Base-by-base conservation (phyloP, 75 land plant species). In the Picea glauca region DNA sequence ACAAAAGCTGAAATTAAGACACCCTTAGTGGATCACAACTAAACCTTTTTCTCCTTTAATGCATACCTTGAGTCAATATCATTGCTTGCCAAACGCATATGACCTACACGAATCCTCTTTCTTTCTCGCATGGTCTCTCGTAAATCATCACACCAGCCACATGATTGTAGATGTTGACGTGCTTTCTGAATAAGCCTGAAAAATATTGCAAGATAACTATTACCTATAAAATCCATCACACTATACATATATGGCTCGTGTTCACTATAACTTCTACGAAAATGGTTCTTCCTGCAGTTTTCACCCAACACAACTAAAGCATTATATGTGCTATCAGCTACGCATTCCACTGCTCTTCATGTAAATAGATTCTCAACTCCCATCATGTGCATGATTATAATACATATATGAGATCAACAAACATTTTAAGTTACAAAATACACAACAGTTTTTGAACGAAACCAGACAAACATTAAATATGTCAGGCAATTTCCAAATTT, bases 101-200 rank as follows among this genome's bases (percentile, higher is more conserved):
- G 80, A 62, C 40, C 60, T 46, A 77, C 57, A 79, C 77, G 73
- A 59, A 80, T 60, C 79, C 82, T 87, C 82, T 89, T 91, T 75
- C 78, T 81, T 13, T 56, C 62, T 13, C 54, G 77, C 93, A 91
- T 91, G 67, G 72, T 80, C 76, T 14, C 63, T 11, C 78, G 80
- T 30, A 91, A 87, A 31, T 89, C 43, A 74, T 85, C 84, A 13
- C 68, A 65, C 91, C 91, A 91, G 50, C 86, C 89, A 77, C 87
- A 83, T 38, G 85, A 77, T 40, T 81, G 78, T 58, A 91, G 63
- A 66, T 60, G 56, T 20, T 74, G 75, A 15, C 78, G 76, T 62
- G 91, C 87, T 61, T 89, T 87, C 63, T 62, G 74, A 23, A 12
- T 60, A 59, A 91, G 83, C 60, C 93, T 91, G 70, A 57, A 79